A percentile compares a stretch with the other conserved stretches of the same genome.
phyloP scores from a whole-genome alignment of 2,329 filamentous ascomycete genomes.

The Dactylellina cionopaga region DNA sequence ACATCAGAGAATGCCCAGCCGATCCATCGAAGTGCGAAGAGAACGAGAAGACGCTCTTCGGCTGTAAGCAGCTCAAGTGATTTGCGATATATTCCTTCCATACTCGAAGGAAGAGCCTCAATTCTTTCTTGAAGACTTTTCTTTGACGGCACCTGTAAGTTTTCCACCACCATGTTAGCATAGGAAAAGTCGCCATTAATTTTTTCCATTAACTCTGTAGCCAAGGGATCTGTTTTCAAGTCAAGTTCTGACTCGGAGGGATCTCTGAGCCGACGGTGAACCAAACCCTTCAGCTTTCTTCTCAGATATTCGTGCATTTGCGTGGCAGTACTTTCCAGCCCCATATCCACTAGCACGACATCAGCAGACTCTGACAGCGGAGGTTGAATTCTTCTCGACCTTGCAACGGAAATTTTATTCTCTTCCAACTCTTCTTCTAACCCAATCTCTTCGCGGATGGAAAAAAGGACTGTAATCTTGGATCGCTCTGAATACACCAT shows the following conservation, averaged over 20 bases:
- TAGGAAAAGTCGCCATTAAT: slow-evolving; percentile 35
- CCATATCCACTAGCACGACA: background rate
- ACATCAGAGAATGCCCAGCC: slow-evolving; percentile 22
- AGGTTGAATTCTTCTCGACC: background rate
- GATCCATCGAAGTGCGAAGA: slow-evolving; percentile 26
- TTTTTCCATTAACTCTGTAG: background rate
- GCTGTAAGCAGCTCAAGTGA: slow-evolving; percentile 12
- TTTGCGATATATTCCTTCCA: slow-evolving; percentile 13
- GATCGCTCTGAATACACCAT: background rate
- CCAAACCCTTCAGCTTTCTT: slow-evolving; percentile 5
- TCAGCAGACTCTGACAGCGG: background rate
- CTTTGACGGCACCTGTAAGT: slow-evolving; percentile 24
- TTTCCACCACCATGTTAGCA: slow-evolving; percentile 17
- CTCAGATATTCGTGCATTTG: slow-evolving; percentile 6
- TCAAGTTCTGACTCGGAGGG: background rate
- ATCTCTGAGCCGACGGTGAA: background rate
- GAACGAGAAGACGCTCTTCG: slow-evolving; percentile 8
- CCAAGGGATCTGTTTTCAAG: background rate
- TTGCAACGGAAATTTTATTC: background rate
- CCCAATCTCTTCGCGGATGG: background rate
- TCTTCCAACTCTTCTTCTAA: slow-evolving; percentile 7
- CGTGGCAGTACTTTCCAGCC: background rate
- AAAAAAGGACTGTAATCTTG: slow-evolving; percentile 4
- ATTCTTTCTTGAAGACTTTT: slow-evolving; percentile 22
- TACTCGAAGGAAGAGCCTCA: background rate